Evolutionary conservation across 2,329 filamentous ascomycete species (phyloP).

Genomic region (Trichoderma polysporum): DNA sequence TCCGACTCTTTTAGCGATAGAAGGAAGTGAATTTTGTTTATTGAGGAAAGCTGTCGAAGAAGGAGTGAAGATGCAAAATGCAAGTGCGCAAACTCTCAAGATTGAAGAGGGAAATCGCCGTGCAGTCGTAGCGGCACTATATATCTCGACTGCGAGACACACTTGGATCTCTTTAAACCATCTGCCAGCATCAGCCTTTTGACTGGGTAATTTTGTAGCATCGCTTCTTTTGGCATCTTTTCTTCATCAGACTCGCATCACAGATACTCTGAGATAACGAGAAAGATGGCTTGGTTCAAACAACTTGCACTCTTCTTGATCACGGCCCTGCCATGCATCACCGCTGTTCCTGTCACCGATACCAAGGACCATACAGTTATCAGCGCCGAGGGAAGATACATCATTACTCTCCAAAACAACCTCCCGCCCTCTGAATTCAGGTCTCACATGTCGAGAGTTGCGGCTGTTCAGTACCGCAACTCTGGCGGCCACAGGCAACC

Average conservation of each 20-base stretch:
- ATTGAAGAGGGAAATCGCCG: neutral
- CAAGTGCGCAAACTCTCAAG: neutral
- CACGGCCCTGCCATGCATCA: constrained; percentile 10
- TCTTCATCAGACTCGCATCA: neutral
- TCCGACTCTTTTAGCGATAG: too few relatives aligned
- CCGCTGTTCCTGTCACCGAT: constrained; percentile 17
- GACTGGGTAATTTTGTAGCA: neutral
- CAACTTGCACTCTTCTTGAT: constrained; percentile 24
- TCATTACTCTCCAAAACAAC: constrained; percentile 45
- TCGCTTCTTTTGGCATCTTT: neutral
- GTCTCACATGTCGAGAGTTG: constrained; percentile 37
- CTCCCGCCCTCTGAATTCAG: constrained; percentile 34
- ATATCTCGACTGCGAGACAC: neutral
- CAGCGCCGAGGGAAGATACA: constrained; percentile 43
- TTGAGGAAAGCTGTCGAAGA: neutral
- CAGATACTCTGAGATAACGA: neutral
- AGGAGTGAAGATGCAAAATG: neutral
- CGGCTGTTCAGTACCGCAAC: constrained; percentile 33
- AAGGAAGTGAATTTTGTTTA: neutral
- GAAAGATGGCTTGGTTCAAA: constrained; percentile 19
- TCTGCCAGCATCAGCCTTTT: neutral
- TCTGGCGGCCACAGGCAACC: constrained; percentile 29
- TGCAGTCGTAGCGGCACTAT: neutral
- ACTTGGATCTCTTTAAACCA: neutral
- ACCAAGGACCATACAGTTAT: neutral